These are phyloP conservation scores for Podospora pseudopauciseta DNA, from an alignment of 495 filamentous ascomycete genomes.

Conservation along the genomic window DNA sequence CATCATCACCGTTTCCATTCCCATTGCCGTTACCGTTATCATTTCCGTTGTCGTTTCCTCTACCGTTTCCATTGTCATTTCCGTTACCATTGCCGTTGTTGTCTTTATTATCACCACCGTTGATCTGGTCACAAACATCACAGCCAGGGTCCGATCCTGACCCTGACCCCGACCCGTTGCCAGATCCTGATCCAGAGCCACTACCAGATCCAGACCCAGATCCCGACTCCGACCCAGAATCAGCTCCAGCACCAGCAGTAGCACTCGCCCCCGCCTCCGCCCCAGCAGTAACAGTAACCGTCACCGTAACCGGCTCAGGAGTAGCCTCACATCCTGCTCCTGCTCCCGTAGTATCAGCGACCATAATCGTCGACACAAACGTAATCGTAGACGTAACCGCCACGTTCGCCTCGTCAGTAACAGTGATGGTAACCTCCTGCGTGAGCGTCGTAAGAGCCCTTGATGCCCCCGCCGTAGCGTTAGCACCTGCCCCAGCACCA, in stretches of 20 bases:
- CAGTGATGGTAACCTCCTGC: slow-evolving; percentile 16
- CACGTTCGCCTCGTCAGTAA: neutral
- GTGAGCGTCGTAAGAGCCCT: slow-evolving; percentile 14
- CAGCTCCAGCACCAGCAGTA: neutral
- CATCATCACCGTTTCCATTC: neutral
- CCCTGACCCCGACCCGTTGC: slow-evolving; percentile 1
- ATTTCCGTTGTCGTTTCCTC: slow-evolving; percentile 3
- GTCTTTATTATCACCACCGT: neutral
- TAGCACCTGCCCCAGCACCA: neutral
- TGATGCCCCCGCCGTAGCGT: neutral
- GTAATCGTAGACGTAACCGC: slow-evolving; percentile 15
- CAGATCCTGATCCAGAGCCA: neutral
- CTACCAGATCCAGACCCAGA: slow-evolving; percentile 4
- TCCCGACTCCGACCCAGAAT: neutral
- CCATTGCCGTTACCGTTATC: neutral
- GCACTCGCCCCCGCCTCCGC: neutral
- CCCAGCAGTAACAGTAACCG: neutral
- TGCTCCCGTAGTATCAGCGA: slow-evolving; percentile 4
- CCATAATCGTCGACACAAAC: slow-evolving; percentile 12
- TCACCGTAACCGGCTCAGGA: neutral
- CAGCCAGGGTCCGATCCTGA: neutral
- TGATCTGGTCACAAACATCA: neutral
- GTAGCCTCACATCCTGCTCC: slow-evolving; percentile 1
- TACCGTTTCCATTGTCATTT: slow-evolving; percentile 5
- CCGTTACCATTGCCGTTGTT: neutral